Evolutionary conservation across 139 green algal genomes (phyloP).

Genomic region (Auxenochlorella pyrenoidosa): DNA sequence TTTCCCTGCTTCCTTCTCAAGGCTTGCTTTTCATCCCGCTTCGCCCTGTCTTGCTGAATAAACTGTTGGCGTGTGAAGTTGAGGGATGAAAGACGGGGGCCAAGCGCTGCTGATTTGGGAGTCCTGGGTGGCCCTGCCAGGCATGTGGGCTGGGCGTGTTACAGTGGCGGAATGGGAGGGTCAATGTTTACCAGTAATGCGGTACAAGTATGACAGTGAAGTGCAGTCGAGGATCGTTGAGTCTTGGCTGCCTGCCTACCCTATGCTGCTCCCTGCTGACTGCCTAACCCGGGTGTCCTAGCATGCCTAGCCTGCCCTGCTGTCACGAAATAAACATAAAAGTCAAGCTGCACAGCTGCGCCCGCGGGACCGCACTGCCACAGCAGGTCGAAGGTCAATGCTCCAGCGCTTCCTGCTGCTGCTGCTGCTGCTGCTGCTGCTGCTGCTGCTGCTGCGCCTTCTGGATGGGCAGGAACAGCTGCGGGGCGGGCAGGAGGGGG

Average conservation of each 20-base stretch:
- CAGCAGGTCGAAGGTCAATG: background rate
- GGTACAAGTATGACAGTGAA: too few species aligned
- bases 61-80: too few species aligned
- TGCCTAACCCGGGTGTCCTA: background rate
- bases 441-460: constrained; percentile 27
- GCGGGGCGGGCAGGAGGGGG: background rate
- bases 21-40: too few species aligned
- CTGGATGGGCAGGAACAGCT: constrained; percentile 34
- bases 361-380: background rate
- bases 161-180: too few species aligned
- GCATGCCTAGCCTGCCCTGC: background rate
- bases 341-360: too few species aligned
- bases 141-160: too few species aligned
- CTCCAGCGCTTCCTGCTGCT: constrained; percentile 19
- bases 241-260: background rate
- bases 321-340: background rate
- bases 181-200: too few species aligned
- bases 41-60: background rate
- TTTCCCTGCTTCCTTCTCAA: too few species aligned
- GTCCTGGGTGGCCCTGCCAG: too few species aligned
- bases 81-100: too few species aligned
- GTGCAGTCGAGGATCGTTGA: too few species aligned
- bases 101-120: background rate
- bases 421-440: constrained; percentile 11
- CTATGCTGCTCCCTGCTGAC: background rate